phyloP scores from a whole-genome alignment of 352 stramenopile species.

The Phytopythium delawarense region DNA sequence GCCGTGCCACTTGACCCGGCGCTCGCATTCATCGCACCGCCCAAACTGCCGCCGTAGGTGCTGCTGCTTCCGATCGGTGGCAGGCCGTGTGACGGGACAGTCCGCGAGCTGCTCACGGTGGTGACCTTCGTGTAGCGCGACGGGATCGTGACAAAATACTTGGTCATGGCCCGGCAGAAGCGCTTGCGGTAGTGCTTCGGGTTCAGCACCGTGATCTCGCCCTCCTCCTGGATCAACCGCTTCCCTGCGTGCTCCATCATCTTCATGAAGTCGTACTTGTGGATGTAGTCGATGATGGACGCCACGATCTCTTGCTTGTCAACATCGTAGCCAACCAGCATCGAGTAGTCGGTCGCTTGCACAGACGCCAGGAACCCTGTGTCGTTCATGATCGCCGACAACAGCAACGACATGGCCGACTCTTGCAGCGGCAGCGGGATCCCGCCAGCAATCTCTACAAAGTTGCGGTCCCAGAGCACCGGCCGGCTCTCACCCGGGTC shows the following conservation, averaged over 20 bases:
- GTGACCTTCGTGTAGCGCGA: constrained; percentile 85
- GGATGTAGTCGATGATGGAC: constrained; percentile 89
- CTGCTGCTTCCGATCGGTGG: constrained; percentile 22
- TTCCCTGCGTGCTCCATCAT: constrained; percentile 88
- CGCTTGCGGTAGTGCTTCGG: constrained; percentile 85
- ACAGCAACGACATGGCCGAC: constrained; percentile 70
- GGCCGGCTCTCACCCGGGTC: constrained; percentile 25
- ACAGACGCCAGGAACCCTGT: constrained; percentile 81
- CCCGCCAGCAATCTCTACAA: constrained; percentile 78
- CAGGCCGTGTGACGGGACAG: constrained; percentile 15
- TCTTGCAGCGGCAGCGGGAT: constrained; percentile 83
- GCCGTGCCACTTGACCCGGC: constrained; percentile 17
- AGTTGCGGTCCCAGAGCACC: constrained; percentile 86
- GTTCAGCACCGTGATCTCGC: constrained; percentile 86
- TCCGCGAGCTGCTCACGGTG: constrained; percentile 30
- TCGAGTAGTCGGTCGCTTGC: constrained; percentile 86
- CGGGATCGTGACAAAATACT: constrained; percentile 87
- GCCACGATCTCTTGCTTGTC: constrained; percentile 84
- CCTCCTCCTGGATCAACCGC: constrained; percentile 85
- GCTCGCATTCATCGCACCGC: constrained; percentile 9
- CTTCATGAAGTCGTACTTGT: constrained; percentile 91
- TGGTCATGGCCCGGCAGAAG: constrained; percentile 85
- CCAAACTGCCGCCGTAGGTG: constrained; percentile 16
- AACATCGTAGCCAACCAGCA: constrained; percentile 86
- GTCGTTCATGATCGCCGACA: constrained; percentile 84